A percentile compares a stretch with the other conserved stretches of the same genome.
These are phyloP conservation scores for Gloeopeniophorella convolvens DNA, from an alignment of 768 basidiomycete species.

Conservation along the genomic window DNA sequence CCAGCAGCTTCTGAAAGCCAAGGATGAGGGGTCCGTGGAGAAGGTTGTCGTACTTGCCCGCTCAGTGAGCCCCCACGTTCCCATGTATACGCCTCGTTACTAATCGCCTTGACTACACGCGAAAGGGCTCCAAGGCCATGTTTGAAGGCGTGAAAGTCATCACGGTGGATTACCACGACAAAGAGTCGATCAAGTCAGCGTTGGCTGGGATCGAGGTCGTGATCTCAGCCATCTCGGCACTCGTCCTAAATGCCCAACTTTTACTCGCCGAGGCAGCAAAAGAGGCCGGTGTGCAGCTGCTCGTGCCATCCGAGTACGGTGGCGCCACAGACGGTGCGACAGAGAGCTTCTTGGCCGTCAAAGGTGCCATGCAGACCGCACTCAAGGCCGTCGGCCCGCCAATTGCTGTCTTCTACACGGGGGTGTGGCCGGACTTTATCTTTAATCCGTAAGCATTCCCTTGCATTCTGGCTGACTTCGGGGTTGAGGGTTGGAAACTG, in stretches of 20 bases:
- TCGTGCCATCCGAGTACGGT: conserved; percentile 5
- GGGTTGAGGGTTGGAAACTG: too few species aligned
- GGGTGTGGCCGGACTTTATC: neutral
- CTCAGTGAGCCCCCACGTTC: neutral
- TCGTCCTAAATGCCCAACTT: neutral
- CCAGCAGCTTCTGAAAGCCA: neutral
- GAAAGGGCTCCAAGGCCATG: neutral
- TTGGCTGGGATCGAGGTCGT: neutral
- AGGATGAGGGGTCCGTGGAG: neutral
- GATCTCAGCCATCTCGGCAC: neutral
- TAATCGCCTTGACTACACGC: neutral
- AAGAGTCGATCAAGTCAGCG: neutral
- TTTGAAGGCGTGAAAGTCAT: neutral
- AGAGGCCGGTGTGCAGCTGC: neutral
- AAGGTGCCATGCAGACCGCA: neutral
- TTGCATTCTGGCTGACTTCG: neutral
- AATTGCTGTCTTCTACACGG: neutral
- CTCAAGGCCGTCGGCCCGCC: neutral
- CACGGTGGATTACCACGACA: neutral
- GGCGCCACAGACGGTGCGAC: neutral
- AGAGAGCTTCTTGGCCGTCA: neutral
- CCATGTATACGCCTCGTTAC: neutral
- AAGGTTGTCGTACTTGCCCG: neutral
- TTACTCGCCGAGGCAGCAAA: neutral
- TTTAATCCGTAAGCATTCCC: neutral